Evolutionary conservation across 2,329 filamentous ascomycete genomes (phyloP), one percentile per base, ranked within the genome.

Genomic region (Colletotrichum tamarilloi): DNA sequence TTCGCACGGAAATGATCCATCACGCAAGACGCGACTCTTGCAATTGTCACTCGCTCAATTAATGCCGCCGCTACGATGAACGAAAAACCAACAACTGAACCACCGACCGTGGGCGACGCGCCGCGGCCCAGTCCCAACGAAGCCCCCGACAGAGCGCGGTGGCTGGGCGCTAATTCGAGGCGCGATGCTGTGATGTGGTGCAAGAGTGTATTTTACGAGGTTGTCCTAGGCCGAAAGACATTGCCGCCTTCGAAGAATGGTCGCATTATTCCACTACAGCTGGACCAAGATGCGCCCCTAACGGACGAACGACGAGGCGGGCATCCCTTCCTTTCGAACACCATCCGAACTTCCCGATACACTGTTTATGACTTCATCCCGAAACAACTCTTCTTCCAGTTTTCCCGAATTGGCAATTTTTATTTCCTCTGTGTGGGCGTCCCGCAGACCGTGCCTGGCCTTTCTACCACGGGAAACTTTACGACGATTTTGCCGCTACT

Each of bases 351-450:
- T 0, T 95, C 93, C 75, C 91, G 95, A 60, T 97, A 97, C 81
- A 97, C 92, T 24, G 82, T 94, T 2, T 95, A 92, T 88, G 93
- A 95, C 81, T 97, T 97, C 80, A 82, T 97, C 16, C 95, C 95
- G 3, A 94, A 94, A 75, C 95, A 97, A 80, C 81, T 97, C 19
- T 88, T 95, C 73, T 95, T 95, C 67, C 95, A 97, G 79, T 97
- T 97, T 79, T 94, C 94, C 8, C 93, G 96, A 74, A 84, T 97
- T 60, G 93, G 93, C 76, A 97, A 97, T 82, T 97, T 97, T 78
- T 90, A 97, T 82, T 97, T 97, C 81, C 87, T 97, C 68, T 92
- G 94, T 76, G 91, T 97, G 75, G 94, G 94, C 56, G 92, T 97
- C 74, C 87, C 96, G 62, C 95, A 97, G 82, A 94, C 94, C 84